A percentile compares a stretch with the other conserved stretches of the same genome.
phyloP scores from a whole-genome alignment of 345 rosid genomes.

The Pistacia vera region DNA sequence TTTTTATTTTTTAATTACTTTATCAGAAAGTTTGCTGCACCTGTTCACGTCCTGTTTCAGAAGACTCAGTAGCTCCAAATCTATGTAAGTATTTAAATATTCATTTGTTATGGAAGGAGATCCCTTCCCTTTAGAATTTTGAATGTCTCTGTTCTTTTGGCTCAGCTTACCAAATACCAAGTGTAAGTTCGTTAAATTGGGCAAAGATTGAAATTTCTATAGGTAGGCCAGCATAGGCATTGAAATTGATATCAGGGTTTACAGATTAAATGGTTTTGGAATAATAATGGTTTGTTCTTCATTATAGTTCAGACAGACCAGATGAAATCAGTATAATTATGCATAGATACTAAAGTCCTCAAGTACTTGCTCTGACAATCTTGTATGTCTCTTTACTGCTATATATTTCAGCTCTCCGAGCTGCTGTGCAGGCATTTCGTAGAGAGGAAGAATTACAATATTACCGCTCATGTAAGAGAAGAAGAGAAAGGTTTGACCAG shows the following conservation, averaged over 20 bases:
- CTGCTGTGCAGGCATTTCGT: constrained; percentile 84
- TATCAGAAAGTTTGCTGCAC: constrained; percentile 79
- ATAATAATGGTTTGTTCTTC: not conserved
- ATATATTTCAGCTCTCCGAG: constrained; percentile 59
- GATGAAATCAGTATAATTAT: not conserved
- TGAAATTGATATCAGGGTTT: not conserved
- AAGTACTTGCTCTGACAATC: not conserved
- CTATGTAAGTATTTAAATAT: constrained; percentile 56
- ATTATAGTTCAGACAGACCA: not conserved
- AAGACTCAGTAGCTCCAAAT: constrained; percentile 73
- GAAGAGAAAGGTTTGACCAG: constrained; percentile 85
- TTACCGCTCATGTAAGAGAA: constrained; percentile 68
- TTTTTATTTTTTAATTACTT: constrained; percentile 17
- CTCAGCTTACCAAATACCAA: not conserved
- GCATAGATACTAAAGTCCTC: not conserved
- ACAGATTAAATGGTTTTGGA: not conserved
- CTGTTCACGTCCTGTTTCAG: constrained; percentile 67
- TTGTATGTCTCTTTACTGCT: constrained; percentile 1
- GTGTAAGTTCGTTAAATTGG: not conserved
- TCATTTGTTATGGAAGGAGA: constrained; percentile 8
- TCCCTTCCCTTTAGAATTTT: constrained; percentile 1
- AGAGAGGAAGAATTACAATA: constrained; percentile 68
- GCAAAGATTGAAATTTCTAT: no score
- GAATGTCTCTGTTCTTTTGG: not conserved
- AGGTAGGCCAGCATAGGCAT: not conserved